These are phyloP conservation scores for Ramaria sp. DNA, from an alignment of 768 basidiomycete species.

Conservation along the genomic window DNA sequence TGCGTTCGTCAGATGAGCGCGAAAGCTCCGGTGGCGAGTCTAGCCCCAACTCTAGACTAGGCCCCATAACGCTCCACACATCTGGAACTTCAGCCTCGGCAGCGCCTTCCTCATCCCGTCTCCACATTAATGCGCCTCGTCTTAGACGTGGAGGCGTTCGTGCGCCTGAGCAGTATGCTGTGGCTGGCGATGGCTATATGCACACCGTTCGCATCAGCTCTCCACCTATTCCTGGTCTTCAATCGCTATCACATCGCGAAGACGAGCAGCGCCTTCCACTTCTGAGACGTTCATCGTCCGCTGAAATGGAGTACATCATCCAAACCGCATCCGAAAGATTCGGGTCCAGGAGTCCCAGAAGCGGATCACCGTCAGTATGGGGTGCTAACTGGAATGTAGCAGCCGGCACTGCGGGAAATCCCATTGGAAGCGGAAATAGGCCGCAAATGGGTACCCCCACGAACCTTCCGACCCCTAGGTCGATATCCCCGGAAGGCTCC, in stretches of 20 bases:
- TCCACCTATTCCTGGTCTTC: not conserved
- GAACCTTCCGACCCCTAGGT: slow-evolving; percentile 6
- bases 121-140: slow-evolving; percentile 23
- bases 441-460: not conserved
- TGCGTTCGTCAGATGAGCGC: slow-evolving; percentile 5
- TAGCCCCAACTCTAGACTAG: not conserved
- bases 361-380: not conserved
- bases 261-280: slow-evolving; percentile 1
- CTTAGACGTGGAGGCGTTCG: slow-evolving; percentile 59
- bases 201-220: slow-evolving; percentile 5
- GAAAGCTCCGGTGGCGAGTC: not conserved
- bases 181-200: slow-evolving; percentile 1
- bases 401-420: not conserved
- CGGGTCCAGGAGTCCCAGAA: slow-evolving; percentile 1
- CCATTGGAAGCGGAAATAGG: not conserved
- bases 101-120: slow-evolving; percentile 6
- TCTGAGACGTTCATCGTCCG: slow-evolving; percentile 1
- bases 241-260: not conserved
- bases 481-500: slow-evolving; percentile 5
- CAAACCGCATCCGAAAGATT: not conserved
- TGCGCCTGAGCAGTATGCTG: slow-evolving; percentile 35
- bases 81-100: not conserved
- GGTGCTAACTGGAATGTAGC: not conserved
- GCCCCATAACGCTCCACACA: not conserved
- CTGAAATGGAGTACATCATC: slow-evolving; percentile 5